These are phyloP conservation scores for Silene coronaria DNA, from an alignment of 179 eudicot species.

Conservation along the genomic window DNA sequence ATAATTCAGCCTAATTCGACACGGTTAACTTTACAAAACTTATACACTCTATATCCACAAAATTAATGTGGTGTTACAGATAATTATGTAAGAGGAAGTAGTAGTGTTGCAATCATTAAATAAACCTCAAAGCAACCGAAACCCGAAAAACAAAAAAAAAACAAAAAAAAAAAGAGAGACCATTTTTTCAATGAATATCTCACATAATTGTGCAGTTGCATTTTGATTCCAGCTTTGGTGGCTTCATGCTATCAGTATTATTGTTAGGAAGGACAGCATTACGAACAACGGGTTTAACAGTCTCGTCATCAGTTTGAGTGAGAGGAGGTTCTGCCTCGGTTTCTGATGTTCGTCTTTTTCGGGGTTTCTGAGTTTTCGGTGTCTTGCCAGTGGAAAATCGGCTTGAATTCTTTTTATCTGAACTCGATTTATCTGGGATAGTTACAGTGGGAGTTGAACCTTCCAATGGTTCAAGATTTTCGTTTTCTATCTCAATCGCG, in stretches of 20 bases:
- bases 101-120: conserved; percentile 29
- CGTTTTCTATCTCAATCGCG: conserved; percentile 69
- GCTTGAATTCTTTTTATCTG: conserved; percentile 28
- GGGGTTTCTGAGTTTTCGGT: conserved; percentile 56
- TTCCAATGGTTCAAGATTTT: conserved; percentile 44
- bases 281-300: conserved; percentile 35
- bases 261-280: conserved; percentile 51
- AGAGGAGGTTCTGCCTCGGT: conserved; percentile 36
- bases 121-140: conserved; percentile 22
- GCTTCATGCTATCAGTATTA: conserved; percentile 46
- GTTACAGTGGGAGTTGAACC: conserved; percentile 48
- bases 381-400: conserved; percentile 35
- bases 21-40: conserved; percentile 53
- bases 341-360: conserved; percentile 35
- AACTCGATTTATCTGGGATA: conserved; percentile 26
- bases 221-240: conserved; percentile 89
- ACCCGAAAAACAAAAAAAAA: background rate
- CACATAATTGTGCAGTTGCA: conserved; percentile 96
- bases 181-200: conserved; percentile 8
- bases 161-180: too few species aligned
- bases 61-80: conserved; percentile 22
- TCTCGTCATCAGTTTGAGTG: conserved; percentile 32
- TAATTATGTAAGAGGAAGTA: conserved; percentile 33
- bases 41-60: conserved; percentile 30
- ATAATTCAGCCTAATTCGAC: conserved; percentile 45